These are phyloP conservation scores for Plasmodium ovale DNA, from an alignment of 169 alveolate species.

Conservation along the genomic window DNA sequence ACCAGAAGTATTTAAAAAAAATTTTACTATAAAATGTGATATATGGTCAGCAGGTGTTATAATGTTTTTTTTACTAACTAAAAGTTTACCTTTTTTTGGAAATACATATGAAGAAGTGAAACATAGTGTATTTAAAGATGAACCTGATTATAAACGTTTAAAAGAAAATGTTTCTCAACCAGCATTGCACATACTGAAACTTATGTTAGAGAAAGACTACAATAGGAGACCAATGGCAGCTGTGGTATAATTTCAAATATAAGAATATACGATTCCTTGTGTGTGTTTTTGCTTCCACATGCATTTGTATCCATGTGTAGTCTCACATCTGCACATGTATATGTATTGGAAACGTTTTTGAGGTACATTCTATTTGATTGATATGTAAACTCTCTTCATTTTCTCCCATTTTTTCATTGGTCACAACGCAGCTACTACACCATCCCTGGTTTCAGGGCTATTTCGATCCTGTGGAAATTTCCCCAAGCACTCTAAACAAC, in stretches of 20 bases:
- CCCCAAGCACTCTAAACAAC: conserved; percentile 47
- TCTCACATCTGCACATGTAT: background rate
- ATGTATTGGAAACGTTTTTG: too few species aligned
- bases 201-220: conserved; percentile 78
- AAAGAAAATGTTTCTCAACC: conserved; percentile 34
- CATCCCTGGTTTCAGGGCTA: conserved; percentile 77
- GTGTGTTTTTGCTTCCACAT: background rate
- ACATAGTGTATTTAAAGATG: conserved; percentile 78
- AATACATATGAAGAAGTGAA: conserved; percentile 82
- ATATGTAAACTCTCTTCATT: background rate
- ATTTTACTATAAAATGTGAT: conserved; percentile 94
- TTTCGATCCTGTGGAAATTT: conserved; percentile 55
- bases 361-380: too few species aligned
- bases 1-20: conserved; percentile 94
- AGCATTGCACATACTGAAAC: conserved; percentile 58
- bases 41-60: conserved; percentile 95
- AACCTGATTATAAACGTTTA: conserved; percentile 62
- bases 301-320: background rate
- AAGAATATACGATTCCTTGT: too few species aligned
- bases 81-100: conserved; percentile 90
- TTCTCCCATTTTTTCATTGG: background rate
- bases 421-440: conserved; percentile 31
- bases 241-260: conserved; percentile 33
- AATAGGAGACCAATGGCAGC: conserved; percentile 75
- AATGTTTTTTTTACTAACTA: conserved; percentile 92